phyloP scores from a whole-genome alignment of 78 protist genomes.

The Tieghemostelium lacteum region DNA sequence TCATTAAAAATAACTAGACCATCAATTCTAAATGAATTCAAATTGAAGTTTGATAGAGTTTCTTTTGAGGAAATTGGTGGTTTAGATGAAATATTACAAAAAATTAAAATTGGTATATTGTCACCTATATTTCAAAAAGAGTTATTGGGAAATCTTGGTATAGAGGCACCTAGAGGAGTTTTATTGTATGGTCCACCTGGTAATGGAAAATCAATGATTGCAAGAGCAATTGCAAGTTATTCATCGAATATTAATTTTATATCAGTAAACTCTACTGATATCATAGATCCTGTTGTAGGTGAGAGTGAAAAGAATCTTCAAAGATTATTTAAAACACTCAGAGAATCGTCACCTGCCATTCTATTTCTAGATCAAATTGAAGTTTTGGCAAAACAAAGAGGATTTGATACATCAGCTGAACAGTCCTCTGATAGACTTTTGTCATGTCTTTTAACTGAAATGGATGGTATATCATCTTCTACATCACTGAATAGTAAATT shows the following conservation, averaged over 20 bases:
- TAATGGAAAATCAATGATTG: constrained; percentile 87
- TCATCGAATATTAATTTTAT: constrained; percentile 96
- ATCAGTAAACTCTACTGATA: constrained; percentile 96
- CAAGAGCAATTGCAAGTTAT: constrained; percentile 96
- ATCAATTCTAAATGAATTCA: constrained; percentile 98
- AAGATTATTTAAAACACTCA: constrained; percentile 96
- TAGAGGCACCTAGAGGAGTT: constrained; percentile 97
- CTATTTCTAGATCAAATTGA: constrained; percentile 99
- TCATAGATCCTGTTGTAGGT: constrained; percentile 99
- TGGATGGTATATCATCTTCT: constrained; percentile 33
- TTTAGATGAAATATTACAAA: constrained; percentile 93
- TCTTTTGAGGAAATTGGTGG: constrained; percentile 99
- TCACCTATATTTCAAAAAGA: constrained; percentile 99
- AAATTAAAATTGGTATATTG: constrained; percentile 89
- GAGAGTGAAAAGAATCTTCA: constrained; percentile 97
- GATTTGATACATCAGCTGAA: constrained; percentile 22
- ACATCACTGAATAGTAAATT: not conserved
- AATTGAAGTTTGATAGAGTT: constrained; percentile 96
- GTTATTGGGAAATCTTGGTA: constrained; percentile 97
- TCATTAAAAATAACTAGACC: constrained; percentile 97
- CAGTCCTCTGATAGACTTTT: constrained; percentile 60
- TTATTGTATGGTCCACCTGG: constrained; percentile 92
- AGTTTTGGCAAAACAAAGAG: constrained; percentile 80
- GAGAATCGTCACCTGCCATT: constrained; percentile 98
- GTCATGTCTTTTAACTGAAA: constrained; percentile 62